Conservation (phyloP, 768 basidiomycete genomes). For the Lactifluus subvellereus region DNA sequence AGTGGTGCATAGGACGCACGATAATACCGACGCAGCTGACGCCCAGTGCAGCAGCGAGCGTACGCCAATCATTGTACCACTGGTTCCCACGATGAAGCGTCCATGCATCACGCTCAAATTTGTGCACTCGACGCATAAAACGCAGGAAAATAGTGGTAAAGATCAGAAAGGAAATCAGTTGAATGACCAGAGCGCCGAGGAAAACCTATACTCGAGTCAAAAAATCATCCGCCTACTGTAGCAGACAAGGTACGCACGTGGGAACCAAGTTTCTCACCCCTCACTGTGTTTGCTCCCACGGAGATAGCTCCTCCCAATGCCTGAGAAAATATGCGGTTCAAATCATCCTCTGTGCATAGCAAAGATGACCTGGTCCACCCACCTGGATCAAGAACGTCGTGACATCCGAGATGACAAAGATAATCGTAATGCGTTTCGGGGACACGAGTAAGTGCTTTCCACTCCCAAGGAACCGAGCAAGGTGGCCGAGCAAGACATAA, state of each 20-base stretch:
- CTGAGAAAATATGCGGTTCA: conserved; percentile 26
- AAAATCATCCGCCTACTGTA: not conserved
- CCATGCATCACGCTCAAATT: conserved; percentile 39
- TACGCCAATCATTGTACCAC: conserved; percentile 56
- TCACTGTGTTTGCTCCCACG: conserved; percentile 34
- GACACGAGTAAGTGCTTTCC: conserved; percentile 45
- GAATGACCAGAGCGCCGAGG: conserved; percentile 13
- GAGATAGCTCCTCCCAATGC: conserved; percentile 46
- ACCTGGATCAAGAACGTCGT: conserved; percentile 64
- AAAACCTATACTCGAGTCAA: not conserved
- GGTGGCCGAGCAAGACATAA: conserved; percentile 59
- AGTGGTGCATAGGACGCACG: conserved; percentile 34
- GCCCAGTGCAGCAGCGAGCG: conserved; percentile 44
- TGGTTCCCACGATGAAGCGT: conserved; percentile 31
- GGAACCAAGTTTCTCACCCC: conserved; percentile 31
- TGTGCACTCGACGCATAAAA: conserved; percentile 35
- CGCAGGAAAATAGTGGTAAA: conserved; percentile 39
- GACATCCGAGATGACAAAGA: conserved; percentile 60
- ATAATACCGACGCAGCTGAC: conserved; percentile 60
- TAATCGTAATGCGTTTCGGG: conserved; percentile 43
- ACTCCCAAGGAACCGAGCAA: conserved; percentile 46
- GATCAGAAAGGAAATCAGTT: conserved; percentile 20
- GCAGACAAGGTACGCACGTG: conserved; percentile 30
- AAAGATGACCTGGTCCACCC: conserved; percentile 1
- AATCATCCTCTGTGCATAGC: not conserved